Percentiles rank a stretch among this genome's conserved stretches.
phyloP scores from a whole-genome alignment of 2,329 filamentous ascomycete genomes.

The Diaporthe helianthi region DNA sequence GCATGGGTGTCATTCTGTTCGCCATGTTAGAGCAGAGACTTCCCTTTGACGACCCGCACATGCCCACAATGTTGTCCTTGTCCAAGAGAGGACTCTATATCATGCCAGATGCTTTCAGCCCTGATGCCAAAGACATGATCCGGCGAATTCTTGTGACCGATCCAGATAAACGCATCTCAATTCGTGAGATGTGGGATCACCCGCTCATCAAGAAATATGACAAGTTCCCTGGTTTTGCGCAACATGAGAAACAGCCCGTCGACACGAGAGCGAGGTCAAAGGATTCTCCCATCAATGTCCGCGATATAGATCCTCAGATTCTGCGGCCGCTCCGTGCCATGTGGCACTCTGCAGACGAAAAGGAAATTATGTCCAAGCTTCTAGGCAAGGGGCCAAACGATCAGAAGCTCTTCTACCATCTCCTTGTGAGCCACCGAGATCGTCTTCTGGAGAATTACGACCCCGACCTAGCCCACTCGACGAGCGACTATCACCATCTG shows the following conservation, averaged over 20 bases:
- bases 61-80: constrained; percentile 62
- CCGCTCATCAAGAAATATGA: constrained; percentile 87
- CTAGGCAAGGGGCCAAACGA: constrained; percentile 75
- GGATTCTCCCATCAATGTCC: constrained; percentile 62
- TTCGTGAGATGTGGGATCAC: constrained; percentile 85
- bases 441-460: constrained; percentile 89
- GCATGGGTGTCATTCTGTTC: constrained; percentile 87
- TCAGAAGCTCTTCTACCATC: constrained; percentile 91
- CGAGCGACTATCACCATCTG: constrained; percentile 90
- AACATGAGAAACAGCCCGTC: constrained; percentile 59
- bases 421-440: constrained; percentile 82
- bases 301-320: constrained; percentile 81
- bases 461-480: constrained; percentile 79
- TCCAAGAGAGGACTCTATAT: constrained; percentile 67
- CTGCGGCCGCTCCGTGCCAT: constrained; percentile 86
- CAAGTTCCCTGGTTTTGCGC: constrained; percentile 71
- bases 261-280: constrained; percentile 67
- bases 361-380: constrained; percentile 74
- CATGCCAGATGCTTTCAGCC: constrained; percentile 68
- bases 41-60: constrained; percentile 76
- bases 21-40: constrained; percentile 84
- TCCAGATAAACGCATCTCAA: constrained; percentile 78
- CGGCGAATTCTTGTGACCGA: constrained; percentile 79
- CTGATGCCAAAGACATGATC: constrained; percentile 80
- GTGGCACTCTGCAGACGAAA: constrained; percentile 85